Conservation (phyloP, 2,329 filamentous ascomycete genomes). For the Emmonsiellopsis sp. region DNA sequence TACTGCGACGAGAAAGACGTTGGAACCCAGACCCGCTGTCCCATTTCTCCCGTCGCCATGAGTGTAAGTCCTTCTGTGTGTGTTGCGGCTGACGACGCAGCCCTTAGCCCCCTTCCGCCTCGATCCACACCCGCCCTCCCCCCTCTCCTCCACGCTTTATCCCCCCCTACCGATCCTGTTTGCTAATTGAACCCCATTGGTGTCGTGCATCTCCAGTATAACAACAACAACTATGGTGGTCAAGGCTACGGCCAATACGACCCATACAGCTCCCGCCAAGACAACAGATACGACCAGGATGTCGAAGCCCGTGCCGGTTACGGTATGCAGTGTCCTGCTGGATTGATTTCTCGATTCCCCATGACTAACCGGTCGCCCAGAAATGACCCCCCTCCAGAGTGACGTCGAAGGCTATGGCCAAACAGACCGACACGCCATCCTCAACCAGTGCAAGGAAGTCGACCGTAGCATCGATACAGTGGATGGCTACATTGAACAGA, state of each 20-base stretch:
- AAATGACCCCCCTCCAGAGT: constrained; percentile 33
- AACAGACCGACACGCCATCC: constrained; percentile 59
- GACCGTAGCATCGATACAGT: constrained; percentile 67
- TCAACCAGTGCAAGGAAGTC: constrained; percentile 77
- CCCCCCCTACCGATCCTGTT: not conserved
- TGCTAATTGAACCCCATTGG: constrained; percentile 6
- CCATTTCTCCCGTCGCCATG: constrained; percentile 14
- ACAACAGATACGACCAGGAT: constrained; percentile 23
- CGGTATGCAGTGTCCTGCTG: not conserved
- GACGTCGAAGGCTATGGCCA: constrained; percentile 17
- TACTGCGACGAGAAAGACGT: not conserved
- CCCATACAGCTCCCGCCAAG: constrained; percentile 37
- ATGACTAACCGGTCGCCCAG: constrained; percentile 20
- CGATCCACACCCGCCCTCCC: not conserved
- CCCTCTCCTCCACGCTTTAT: not conserved
- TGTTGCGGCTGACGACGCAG: constrained; percentile 8
- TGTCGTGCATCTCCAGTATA: constrained; percentile 11
- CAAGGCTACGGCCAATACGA: constrained; percentile 46
- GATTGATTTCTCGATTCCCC: constrained; percentile 18
- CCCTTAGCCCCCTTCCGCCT: not conserved
- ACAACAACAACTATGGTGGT: constrained; percentile 19
- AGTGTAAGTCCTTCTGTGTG: constrained; percentile 19
- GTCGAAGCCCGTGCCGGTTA: constrained; percentile 21
- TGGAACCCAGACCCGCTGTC: not conserved
- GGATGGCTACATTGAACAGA: constrained; percentile 60